phyloP scores from a whole-genome alignment of 352 stramenopile genomes.

The Pythium apleroticum region DNA sequence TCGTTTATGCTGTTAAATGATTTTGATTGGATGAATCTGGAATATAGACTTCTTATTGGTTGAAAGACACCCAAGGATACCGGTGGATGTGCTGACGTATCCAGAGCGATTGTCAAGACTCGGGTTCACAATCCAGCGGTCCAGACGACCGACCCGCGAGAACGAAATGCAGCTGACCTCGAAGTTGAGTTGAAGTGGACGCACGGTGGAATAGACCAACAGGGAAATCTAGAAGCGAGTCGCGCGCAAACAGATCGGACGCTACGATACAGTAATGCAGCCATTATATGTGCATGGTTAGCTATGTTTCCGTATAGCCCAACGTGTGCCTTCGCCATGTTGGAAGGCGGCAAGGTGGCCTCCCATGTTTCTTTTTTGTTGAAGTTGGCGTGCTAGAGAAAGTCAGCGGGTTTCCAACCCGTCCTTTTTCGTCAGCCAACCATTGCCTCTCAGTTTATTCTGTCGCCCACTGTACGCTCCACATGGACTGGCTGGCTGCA shows the following conservation, averaged over 20 bases:
- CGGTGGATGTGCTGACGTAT: background rate
- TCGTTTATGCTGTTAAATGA: background rate
- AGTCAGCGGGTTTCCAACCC: conserved; percentile 13
- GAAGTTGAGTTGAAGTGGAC: conserved; percentile 8
- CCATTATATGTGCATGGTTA: too few relatives aligned
- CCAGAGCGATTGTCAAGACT: conserved; percentile 1
- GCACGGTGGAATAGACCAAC: background rate
- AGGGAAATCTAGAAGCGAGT: background rate
- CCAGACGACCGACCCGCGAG: background rate
- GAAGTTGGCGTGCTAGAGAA: conserved; percentile 54
- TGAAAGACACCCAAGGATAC: background rate
- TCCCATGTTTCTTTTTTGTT: conserved; percentile 72
- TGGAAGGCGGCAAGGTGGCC: too few relatives aligned
- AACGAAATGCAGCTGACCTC: conserved; percentile 6
- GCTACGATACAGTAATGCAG: too few relatives aligned
- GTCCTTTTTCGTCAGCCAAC: conserved; percentile 27
- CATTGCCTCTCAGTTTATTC: conserved; percentile 19
- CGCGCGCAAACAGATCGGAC: background rate
- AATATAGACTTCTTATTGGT: background rate
- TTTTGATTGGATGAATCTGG: background rate
- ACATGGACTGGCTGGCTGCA: conserved; percentile 13
- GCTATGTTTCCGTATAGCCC: too few relatives aligned
- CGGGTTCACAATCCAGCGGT: background rate
- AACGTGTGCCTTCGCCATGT: too few relatives aligned
- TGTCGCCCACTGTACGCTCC: conserved; percentile 21